Evolutionary conservation across 1,284 basidiomycete genomes (phyloP), one percentile per base, ranked within the genome.

Genomic region (Wolfiporia cocos): DNA sequence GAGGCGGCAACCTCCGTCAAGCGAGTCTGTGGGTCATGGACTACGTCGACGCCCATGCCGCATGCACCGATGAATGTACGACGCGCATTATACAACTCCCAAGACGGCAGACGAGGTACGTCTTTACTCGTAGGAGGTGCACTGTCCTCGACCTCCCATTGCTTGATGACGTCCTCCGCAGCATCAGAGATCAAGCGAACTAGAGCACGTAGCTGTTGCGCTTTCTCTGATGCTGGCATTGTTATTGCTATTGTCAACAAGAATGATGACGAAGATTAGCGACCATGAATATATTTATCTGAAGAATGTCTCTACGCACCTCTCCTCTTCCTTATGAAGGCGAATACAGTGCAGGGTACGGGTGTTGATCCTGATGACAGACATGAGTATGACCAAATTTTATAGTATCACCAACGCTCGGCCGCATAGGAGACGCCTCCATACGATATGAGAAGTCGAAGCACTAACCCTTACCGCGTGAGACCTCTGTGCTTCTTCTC

Each of bases 11-110:
- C 18, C 34, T 46, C 48, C 42, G 47, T 37, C 31, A 49, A 14
- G n/a, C 48, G 43, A 15, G 6, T 18, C 14, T 24, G 28, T 0
- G 48, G 48, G 14, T 52, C 42, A 12, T 49, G 43, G 1, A 52
- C 46, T 14, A 50, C 39, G 19, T 46, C 44, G 7, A 37, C 11
- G 19, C 42, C 34, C 39, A 44, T 41, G 4, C 50, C 48, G 14
- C 35, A 39, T 1, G 48, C 45, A 15, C 43, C 51, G 12, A 45
- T 15, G 14, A 47, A 26, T 11, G 32, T 33, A n/a, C 43, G 47
- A 3, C 40, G 46, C 7, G 46, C 49, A 17, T 49, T 30, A 43
- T 24, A 49, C 11, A 51, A 39, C 7, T 18, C 43, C 4, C 23
- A n/a, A 5, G 42, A 47, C 1, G 49, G 47, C 4, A 48, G 30